Evolutionary conservation across 306 rosid species (phyloP), one percentile per base, ranked within the genome.

Genomic region (Sphenostylis stenocarpa): DNA sequence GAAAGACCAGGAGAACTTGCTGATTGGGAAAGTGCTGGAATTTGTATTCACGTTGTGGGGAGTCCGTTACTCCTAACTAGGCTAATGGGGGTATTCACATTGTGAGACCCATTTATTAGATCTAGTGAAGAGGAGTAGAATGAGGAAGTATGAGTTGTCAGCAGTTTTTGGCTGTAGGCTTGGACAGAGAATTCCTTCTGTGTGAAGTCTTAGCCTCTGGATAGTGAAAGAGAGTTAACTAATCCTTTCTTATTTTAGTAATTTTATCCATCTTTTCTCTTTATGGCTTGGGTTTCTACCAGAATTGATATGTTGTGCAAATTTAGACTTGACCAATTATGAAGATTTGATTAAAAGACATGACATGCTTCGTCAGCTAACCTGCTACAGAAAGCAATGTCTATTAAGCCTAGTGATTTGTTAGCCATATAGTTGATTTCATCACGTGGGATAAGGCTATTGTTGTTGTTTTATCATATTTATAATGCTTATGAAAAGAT

Each of bases 331-430:
- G 49, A 52, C 63, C 63, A 24, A 24, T 14, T 56, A 6, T 14
- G 15, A 16, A 24, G 34, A 12, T 16, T 13, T 57, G 19, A 28
- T 67, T 74, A 13, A 17, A 60, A 81, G 58, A 57, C 57, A 74
- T 81, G 57, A 74, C 71, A 28, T 7, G 34, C 72, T 70, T 41
- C 67, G 48, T 60, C 33, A 13, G 14, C 53, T 81, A 34, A 49
- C 38, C 47, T 73, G 15, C 36, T 47, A 38, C 24, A 11, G 77
- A 78, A 47, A 33, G 64, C 29, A 43, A 45, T 33, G 19, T 16
- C 28, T 52, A 4, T 16, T 47, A 26, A 57, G 10, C 64, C 34
- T 19, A 26, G 5, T 15, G 60, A 13, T 15, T 33, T 56, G 2
- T 23, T 15, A 26, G 9, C 65, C 41, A 29, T 60, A 23, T 60